Evolutionary conservation across 176 grass and related monocot species (phyloP).

Genomic region (Eragrostis nindensis): DNA sequence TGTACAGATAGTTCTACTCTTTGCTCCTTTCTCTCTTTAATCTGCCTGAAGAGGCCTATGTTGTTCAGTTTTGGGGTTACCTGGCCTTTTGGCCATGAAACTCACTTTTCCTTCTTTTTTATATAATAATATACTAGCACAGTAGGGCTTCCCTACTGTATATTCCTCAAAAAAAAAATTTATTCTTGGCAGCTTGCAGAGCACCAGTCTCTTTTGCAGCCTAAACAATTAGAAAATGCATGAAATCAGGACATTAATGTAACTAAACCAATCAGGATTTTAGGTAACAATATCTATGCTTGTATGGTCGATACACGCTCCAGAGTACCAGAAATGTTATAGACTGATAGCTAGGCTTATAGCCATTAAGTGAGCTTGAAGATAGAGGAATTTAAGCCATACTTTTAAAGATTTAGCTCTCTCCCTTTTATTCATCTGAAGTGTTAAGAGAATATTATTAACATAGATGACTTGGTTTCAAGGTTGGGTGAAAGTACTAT

Average conservation of each 20-base stretch:
- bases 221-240: conserved; percentile 48
- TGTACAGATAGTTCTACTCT: too few relatives aligned
- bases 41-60: too few relatives aligned
- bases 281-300: conserved; percentile 11
- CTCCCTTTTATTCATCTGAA: background rate
- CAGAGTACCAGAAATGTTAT: conserved; percentile 6
- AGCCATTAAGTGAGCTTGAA: conserved; percentile 19
- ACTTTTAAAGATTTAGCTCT: background rate
- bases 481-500: too few relatives aligned
- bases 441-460: background rate
- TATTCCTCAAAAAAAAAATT: too few relatives aligned
- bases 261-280: conserved; percentile 9
- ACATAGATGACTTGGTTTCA: background rate
- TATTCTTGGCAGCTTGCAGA: conserved; percentile 97
- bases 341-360: conserved; percentile 24
- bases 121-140: too few relatives aligned
- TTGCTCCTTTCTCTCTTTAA: too few relatives aligned
- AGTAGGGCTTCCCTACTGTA: too few relatives aligned
- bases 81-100: too few relatives aligned
- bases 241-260: conserved; percentile 33
- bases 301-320: conserved; percentile 22
- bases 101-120: too few relatives aligned
- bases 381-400: conserved; percentile 11
- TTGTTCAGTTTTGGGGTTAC: too few relatives aligned
- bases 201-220: conserved; percentile 98